phyloP scores from a whole-genome alignment of 1,284 basidiomycete genomes.

The Ceratobasidium sp. region DNA sequence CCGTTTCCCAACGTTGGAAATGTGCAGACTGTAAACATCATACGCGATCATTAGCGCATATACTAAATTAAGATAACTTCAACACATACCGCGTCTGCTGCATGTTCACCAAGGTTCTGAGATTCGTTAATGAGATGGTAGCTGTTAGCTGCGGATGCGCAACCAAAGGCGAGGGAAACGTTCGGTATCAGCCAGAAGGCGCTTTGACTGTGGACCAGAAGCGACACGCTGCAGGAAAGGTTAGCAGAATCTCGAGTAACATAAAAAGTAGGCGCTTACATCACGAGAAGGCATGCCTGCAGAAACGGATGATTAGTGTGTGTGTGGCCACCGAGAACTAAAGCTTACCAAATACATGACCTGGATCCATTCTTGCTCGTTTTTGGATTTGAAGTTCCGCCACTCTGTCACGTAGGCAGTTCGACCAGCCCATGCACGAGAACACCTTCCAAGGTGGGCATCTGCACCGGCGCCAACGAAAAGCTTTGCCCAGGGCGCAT shows the following conservation, averaged over 20 bases:
- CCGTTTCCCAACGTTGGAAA: conserved; percentile 17
- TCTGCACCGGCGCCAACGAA: neutral
- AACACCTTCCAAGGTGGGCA: neutral
- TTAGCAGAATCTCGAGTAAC: neutral
- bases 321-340: too few species aligned
- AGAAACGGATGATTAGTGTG: neutral
- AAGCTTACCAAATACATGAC: conserved; percentile 8
- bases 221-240: neutral
- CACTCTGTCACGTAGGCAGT: conserved; percentile 26
- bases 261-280: neutral
- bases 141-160: conserved; percentile 3
- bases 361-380: conserved; percentile 16
- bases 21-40: neutral
- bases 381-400: conserved; percentile 10
- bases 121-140: conserved; percentile 17
- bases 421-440: conserved; percentile 7
- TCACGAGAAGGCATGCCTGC: conserved; percentile 8
- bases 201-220: neutral
- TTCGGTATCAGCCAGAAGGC: neutral
- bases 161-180: neutral
- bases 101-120: conserved; percentile 9
- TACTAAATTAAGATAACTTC: neutral
- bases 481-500: neutral
- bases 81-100: conserved; percentile 18
- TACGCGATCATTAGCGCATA: neutral